Evolutionary conservation across 192 early-diverging fungal genomes (phyloP).

Genomic region (Coemansia sp.): DNA sequence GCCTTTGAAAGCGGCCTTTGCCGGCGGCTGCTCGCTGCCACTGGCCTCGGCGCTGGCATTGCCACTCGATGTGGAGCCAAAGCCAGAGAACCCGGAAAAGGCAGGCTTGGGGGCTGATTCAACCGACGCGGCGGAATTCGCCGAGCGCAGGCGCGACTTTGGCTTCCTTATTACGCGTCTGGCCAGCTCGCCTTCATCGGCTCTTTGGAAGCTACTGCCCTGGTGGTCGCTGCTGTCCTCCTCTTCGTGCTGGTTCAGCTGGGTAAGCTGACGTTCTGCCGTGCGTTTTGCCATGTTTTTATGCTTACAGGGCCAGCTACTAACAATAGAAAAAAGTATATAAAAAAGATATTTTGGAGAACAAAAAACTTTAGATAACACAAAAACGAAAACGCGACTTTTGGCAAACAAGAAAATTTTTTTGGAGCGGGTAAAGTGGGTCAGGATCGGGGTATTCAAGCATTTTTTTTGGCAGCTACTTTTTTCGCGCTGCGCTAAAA

Average conservation of each 20-base stretch:
- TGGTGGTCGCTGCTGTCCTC: constrained; percentile 20
- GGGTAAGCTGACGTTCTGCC: constrained; percentile 51
- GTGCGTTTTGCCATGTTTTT: constrained; percentile 45
- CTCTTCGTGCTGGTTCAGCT: constrained; percentile 54
- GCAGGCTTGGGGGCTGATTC: constrained; percentile 9
- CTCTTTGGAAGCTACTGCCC: constrained; percentile 21
- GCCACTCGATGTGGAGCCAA: constrained; percentile 13
- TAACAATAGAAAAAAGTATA: neutral
- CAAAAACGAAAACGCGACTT: neutral
- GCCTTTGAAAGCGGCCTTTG: constrained; percentile 29
- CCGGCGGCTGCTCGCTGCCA: constrained; percentile 1
- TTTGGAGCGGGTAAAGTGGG: neutral
- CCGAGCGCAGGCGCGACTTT: constrained; percentile 39
- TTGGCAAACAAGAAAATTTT: neutral
- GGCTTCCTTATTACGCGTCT: constrained; percentile 45
- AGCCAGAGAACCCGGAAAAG: constrained; percentile 33
- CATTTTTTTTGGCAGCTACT: too few species aligned
- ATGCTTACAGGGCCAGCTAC: neutral
- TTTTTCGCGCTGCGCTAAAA: too few species aligned
- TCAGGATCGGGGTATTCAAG: neutral
- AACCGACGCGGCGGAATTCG: neutral
- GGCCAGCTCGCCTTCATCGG: constrained; percentile 20
- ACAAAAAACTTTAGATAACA: too few species aligned
- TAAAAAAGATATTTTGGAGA: neutral
- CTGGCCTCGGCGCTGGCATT: neutral